Percentiles rank a stretch among this genome's conserved stretches.
phyloP scores from a whole-genome alignment of 495 filamentous ascomycete genomes.

The Bryoglossum gracile region DNA sequence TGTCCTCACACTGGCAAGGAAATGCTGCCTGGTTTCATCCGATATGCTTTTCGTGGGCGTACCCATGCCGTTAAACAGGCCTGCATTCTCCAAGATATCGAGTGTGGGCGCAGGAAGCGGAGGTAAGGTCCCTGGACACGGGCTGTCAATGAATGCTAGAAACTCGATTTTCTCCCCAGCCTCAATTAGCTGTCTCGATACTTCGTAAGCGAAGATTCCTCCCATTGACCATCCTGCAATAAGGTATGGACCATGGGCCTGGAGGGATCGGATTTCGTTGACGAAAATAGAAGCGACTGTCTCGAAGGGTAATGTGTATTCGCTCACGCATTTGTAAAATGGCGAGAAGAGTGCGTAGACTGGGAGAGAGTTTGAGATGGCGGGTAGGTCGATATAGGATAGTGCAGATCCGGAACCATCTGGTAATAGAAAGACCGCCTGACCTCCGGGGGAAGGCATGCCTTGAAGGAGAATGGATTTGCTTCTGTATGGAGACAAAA shows the following conservation, averaged over 20 bases:
- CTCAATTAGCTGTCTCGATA: slow-evolving; percentile 60
- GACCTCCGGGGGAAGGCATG: neutral
- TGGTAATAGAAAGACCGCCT: slow-evolving; percentile 56
- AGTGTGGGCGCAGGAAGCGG: neutral
- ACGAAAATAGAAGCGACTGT: slow-evolving; percentile 49
- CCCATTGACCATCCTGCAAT: slow-evolving; percentile 78
- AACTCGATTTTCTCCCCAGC: slow-evolving; percentile 53
- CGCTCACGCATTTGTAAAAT: slow-evolving; percentile 42
- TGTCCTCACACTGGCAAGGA: neutral
- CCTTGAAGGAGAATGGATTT: neutral
- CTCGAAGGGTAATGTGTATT: slow-evolving; percentile 42
- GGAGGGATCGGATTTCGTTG: slow-evolving; percentile 52
- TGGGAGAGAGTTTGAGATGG: slow-evolving; percentile 39
- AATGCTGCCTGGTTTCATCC: neutral
- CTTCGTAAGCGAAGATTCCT: slow-evolving; percentile 79
- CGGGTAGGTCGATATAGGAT: slow-evolving; percentile 48
- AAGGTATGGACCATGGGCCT: slow-evolving; percentile 58
- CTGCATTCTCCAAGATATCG: neutral
- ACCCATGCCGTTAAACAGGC: slow-evolving; percentile 1
- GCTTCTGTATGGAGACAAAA: neutral
- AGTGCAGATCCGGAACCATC: slow-evolving; percentile 67
- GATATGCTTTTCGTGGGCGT: neutral
- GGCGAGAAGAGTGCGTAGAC: slow-evolving; percentile 52
- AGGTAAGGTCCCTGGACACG: neutral
- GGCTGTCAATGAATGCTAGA: slow-evolving; percentile 11